Evolutionary conservation across 768 basidiomycete genomes (phyloP), one percentile per base, ranked within the genome.

Genomic region (Hysterangium stoloniferum): DNA sequence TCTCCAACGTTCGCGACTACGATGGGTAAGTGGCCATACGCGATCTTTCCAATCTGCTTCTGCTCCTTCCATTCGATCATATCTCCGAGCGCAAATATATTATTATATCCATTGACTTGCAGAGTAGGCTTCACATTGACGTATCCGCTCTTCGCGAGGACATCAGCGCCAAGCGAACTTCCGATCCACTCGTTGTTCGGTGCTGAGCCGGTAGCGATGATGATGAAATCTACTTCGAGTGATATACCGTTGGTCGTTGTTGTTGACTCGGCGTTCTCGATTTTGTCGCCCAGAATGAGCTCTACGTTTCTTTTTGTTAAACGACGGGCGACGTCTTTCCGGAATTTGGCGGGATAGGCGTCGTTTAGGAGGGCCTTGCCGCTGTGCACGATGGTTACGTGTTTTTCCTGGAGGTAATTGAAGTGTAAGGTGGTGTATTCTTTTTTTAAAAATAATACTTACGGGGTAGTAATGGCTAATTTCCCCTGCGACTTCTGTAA

Each of bases 31-130:
- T 86, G 84, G 4, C 57, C 58, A n/a, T n/a, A n/a, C 1, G 41
- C 20, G 0, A 66, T 67, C 60, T 85, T 84, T 13, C 64, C 68
- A 0, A 64, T 64, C 58, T 76, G 80, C 57, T 84, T 84, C 62
- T 84, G 77, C 61, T 84, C 84, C 1, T 64, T 50, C 69, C 75
- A 79, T 33, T 81, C 78, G 53, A 80, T 74, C 52, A 80, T 71
- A 58, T 87, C 84, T 1, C 84, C 84, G 2, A 65, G 70, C 0
- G 84, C 86, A 51, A 81, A 85, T 12, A 86, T 75, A 52, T 70
- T 69, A 0, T 76, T 66, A 60, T 80, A 64, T 0, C 62, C 64
- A 6, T 56, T 58, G 2, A 86, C 62, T 57, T 84, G 81, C 34
- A 86, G 68, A 0, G 80, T 82, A 3, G 78, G 70, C 53, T 74